A percentile compares a stretch with the other conserved stretches of the same genome.
Evolutionary conservation across 1,139 yeast genomes (phyloP).

Genomic region (Kluyveromyces sp.): DNA sequence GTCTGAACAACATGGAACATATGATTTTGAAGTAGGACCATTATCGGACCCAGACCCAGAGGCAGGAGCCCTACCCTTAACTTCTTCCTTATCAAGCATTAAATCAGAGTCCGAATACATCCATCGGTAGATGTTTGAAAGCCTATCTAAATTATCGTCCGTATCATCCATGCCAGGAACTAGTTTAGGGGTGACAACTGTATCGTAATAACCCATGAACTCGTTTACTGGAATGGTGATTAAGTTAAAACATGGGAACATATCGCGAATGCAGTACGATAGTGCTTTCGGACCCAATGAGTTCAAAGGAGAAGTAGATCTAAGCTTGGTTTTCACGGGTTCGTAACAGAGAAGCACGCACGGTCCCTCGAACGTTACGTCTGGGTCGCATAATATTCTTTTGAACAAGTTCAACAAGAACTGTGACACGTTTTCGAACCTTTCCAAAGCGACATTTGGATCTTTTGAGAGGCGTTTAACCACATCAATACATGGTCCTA

Average conservation of each 20-base stretch:
- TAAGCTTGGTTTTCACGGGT: background rate
- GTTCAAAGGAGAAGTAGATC: background rate
- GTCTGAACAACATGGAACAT: conserved; percentile 5
- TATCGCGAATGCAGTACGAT: background rate
- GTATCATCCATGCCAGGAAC: background rate
- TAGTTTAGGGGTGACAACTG: background rate
- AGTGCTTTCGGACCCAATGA: background rate
- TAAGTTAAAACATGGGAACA: conserved; percentile 3
- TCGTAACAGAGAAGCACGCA: conserved; percentile 2
- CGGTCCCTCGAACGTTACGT: conserved; percentile 1
- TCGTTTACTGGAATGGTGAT: background rate
- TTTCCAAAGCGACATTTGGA: background rate
- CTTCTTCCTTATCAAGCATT: background rate
- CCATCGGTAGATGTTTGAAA: conserved; percentile 7
- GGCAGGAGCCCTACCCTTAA: no score
- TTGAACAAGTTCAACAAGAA: conserved; percentile 3
- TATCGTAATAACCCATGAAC: conserved; percentile 6
- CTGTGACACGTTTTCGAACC: conserved; percentile 1
- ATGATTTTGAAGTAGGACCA: no score
- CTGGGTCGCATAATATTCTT: background rate
- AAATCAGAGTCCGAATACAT: conserved; percentile 8
- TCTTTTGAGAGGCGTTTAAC: background rate
- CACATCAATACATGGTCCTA: conserved; percentile 1
- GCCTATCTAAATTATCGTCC: conserved; percentile 1
- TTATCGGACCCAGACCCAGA: no score